Base-by-base conservation (phyloP, 1,284 basidiomycete genomes). In the Melampsora larici-populina region DNA sequence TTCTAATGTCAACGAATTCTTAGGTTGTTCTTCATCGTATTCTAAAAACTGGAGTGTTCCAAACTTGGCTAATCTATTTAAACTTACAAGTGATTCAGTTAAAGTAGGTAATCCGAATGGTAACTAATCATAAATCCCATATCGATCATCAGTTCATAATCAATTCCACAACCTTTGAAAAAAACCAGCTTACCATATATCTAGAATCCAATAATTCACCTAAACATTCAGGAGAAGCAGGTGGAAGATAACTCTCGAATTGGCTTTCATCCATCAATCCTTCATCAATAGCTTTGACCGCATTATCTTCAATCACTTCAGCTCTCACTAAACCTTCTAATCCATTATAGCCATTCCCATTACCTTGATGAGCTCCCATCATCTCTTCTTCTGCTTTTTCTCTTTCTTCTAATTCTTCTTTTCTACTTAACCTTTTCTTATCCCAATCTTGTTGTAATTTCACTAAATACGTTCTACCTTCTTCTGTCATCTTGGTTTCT, bases 381-480 rank as follows among this genome's bases (percentile, higher is more conserved):
- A 72, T 90, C 89, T 58, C 87, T 86, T 49, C 90, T 88, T 2
- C 87, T 86, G 36, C 90, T 89, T 63, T 78, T 36, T 24, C 33
- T 70, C 83, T 75, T 79, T 90, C 90, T 87, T 92, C 91, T 84
- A 90, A 91, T 79, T 92, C 90, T 7, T 92, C 90, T 4, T 91
- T 91, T 29, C 91, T 85, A 82, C 92, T 91, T 46, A 95, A 89
- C 36, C 92, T 87, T 83, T 92, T 90, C 78, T 91, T 86, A 84
- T 97, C 94, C 96, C 96, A 98, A 83, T 98, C 95, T 81, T 92
- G 92, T 84, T 97, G 94, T 15, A 97, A 86, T 82, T 97, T 94
- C 4, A 89, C 91, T 33, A 99, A 88, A 82, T 98, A 98, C 85
- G 97, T 93, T 66, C 89, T 86, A 82, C 95, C 98, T 83, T 99